phyloP scores from a whole-genome alignment of 352 stramenopile genomes.

The Globisporangium iwayamae region DNA sequence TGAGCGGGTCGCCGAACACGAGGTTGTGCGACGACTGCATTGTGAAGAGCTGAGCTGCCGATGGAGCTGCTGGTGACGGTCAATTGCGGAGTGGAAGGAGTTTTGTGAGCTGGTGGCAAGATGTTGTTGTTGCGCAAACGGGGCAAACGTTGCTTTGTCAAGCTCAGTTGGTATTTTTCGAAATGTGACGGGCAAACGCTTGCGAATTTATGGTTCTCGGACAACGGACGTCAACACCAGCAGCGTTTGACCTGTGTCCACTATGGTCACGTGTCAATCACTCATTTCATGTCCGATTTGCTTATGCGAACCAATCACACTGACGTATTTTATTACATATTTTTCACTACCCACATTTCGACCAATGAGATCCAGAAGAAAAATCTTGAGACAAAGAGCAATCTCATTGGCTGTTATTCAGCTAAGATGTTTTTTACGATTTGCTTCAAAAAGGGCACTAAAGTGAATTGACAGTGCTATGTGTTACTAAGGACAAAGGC shows the following conservation, averaged over 20 bases:
- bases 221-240: too few species aligned
- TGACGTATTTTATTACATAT: too few species aligned
- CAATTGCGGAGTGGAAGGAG: slow-evolving; percentile 1
- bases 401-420: slow-evolving; percentile 5
- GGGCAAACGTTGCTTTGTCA: too few species aligned
- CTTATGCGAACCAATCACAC: too few species aligned
- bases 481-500: not conserved
- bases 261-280: too few species aligned
- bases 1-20: slow-evolving; percentile 61
- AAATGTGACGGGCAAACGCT: too few species aligned
- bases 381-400: slow-evolving; percentile 3
- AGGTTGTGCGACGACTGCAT: slow-evolving; percentile 65
- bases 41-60: not conserved
- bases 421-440: not conserved
- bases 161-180: too few species aligned
- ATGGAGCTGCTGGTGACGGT: not conserved
- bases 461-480: slow-evolving; percentile 4
- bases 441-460: slow-evolving; percentile 1
- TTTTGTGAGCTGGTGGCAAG: not conserved
- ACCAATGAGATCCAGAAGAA: not conserved
- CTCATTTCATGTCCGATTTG: too few species aligned
- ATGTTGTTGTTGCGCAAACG: slow-evolving; percentile 16
- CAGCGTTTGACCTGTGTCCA: too few species aligned
- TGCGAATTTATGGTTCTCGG: too few species aligned
- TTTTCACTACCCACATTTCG: too few species aligned